Evolutionary conservation across 2,329 filamentous ascomycete genomes (phyloP), one percentile per base, ranked within the genome.

Genomic region (Fusarium veterinarium): DNA sequence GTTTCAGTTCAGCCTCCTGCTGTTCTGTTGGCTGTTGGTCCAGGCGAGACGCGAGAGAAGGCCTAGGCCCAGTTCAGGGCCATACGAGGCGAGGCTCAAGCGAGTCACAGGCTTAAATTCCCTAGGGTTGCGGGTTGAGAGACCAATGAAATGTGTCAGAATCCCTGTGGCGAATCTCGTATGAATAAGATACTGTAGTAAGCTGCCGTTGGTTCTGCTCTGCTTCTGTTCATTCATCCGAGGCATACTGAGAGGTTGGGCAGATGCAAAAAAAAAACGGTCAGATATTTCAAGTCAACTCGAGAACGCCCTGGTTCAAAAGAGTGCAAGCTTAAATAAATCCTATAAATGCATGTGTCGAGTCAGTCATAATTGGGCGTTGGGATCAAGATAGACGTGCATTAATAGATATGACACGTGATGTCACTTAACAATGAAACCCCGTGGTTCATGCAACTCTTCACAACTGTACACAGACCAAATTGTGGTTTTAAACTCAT

Each of bases 1-100:
- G 33, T 67, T 44, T 68, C 41, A 72, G 73, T 73, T 73, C 71
- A 73, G 71, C 71, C 71, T 73, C 67, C 55, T 57, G 71, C 38
- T 28, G 52, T 45, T 40, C 30, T 25, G 48, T 25, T 67, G 57
- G 71, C 59, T 65, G 62, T 64, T 60, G 66, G 71, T 55, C 61
- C 59, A 71, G 62, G 66, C 62, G 49, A 73, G 58, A 73, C 49
- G 57, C 64, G 46, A 67, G 38, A 42, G 35, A 37, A 44, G 59
- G 31, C 51, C 58, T 37, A 46, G 58, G 48, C 40, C 38, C 45
- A 61, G 63, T 40, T 53, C 48, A 56, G 51, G 51, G 61, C 64
- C 51, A 66, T 66, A 72, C 56, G 64, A 66, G 64, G 64, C 55
- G 52, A 72, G 59, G 49, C 58, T 42, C 65, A 73, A 73, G 71